Base-by-base conservation (phyloP, 257 asterid species). In the Verbena officinalis region DNA sequence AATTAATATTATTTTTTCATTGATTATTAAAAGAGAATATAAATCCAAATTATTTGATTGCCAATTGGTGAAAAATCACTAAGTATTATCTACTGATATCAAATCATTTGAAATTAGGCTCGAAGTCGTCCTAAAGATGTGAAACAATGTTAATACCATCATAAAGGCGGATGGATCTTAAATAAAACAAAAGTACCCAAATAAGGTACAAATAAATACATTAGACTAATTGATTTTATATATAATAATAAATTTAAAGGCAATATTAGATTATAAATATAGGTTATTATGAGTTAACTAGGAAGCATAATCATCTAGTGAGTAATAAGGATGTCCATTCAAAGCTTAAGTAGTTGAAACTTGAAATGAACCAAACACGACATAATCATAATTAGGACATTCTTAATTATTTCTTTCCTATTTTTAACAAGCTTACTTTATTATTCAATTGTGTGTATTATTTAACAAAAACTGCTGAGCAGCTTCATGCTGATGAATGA, bases 221-320 rank as follows among this genome's bases (percentile, higher is more conserved):
- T 2, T 12, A 3, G 0, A 15, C 21, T 44, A n/a, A 44, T 15
- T 44, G 22, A n/a, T 4, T 44, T 2, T 44, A 44, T 44, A 44
- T 21, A n/a, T 10, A 15, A 11, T 43, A n/a, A 17, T 19, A 14
- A 53, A 24, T 60, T 42, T 27, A 27, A 2, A 27, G 5, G 33
- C 33, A 27, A 27, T 27, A 2, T 2, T 27, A 27, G 5, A 27
- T 27, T 5, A 27, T 27, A 5, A 5, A 27, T 27, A 27, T 9
- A 58, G 65, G 66, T 16, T 38, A 24, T 24, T 34, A 58, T 31
- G 3, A 31, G 20, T 14, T 27, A 2, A 23, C 36, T 40, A 16
- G 40, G 53, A 62, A 65, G 51, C 76, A 70, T 0, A 65, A 76
- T 73, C 64, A 76, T 73, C 61, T 12, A 19, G 44, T 19, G 51